Base-by-base conservation (phyloP, 2,329 filamentous ascomycete genomes). In the Hymenoscyphus scutula region DNA sequence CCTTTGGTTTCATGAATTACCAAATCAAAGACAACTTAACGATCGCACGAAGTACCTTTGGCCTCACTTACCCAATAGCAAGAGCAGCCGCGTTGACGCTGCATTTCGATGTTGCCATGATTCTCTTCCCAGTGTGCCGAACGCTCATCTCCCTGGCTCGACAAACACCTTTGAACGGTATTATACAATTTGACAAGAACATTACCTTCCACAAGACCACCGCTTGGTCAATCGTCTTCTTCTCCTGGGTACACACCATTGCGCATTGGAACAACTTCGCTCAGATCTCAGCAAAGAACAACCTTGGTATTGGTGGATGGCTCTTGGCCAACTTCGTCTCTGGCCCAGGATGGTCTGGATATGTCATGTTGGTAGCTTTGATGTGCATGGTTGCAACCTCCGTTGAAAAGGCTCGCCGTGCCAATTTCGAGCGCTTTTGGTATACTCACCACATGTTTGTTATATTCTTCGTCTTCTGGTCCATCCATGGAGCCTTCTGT, bases 401-500 rank as follows among this genome's bases (percentile, higher is more conserved):
- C 8, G 80, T 90, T 15, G 90, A 94, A 77, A 91, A 90, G 79
- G 85, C 87, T 10, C 84, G 90, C 58, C 86, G 90, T 60, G 88
- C 89, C 65, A 93, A 95, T 78, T 94, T 91, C 75, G 91, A 94
- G 76, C 89, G 90, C 29, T 96, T 95, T 81, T 96, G 91, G 91
- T 93, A 92, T 76, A 91, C 89, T 1, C 91, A 96, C 77, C 91
- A 95, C 78, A 84, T 95, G 75, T 95, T 95, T 75, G 85, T 94
- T 76, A 73, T 94, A 67, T 95, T 95, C 82, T 95, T 95, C 80
- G 81, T 94, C 69, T 93, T 95, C 81, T 95, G 91, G 90, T 88
- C 90, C n/a, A 84, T 94, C 71, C 91, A 96, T 76, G 91, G 91
- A 63, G 89, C 89, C 29, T 95, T 92, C 79, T 94, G 91, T 77